Percentiles rank a stretch among this genome's conserved stretches.
Conservation (phyloP, 805 yeast species). For the Candida adriatica region DNA sequence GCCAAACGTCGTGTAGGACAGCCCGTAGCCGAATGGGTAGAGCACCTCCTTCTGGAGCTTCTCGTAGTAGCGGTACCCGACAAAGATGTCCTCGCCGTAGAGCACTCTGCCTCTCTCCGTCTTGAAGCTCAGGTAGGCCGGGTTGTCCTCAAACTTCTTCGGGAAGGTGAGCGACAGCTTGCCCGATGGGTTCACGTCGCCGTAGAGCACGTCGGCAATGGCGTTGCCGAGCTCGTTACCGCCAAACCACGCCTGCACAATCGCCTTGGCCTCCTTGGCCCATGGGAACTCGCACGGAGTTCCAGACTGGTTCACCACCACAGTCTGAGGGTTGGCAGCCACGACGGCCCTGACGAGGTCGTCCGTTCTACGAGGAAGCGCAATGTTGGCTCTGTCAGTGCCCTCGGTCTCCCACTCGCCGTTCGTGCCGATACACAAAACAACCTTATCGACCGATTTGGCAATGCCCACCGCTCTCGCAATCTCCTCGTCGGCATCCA, state of each 20-base stretch:
- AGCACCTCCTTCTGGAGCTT: slow-evolving; percentile 38
- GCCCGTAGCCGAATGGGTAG: slow-evolving; percentile 59
- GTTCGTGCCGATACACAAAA: slow-evolving; percentile 45
- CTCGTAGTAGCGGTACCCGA: slow-evolving; percentile 59
- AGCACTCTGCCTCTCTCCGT: slow-evolving; percentile 45
- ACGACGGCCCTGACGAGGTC: slow-evolving; percentile 40
- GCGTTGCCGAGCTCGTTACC: slow-evolving; percentile 56
- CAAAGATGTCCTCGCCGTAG: slow-evolving; percentile 62
- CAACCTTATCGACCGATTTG: slow-evolving; percentile 43
- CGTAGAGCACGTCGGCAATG: slow-evolving; percentile 54
- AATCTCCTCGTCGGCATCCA: slow-evolving; percentile 28
- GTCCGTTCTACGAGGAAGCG: slow-evolving; percentile 43
- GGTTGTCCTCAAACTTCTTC: slow-evolving; percentile 42
- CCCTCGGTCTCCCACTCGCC: slow-evolving; percentile 60
- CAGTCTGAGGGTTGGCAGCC: slow-evolving; percentile 43
- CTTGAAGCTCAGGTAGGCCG: slow-evolving; percentile 45
- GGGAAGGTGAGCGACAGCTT: slow-evolving; percentile 54
- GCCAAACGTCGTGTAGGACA: slow-evolving; percentile 50
- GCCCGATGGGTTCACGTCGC: slow-evolving; percentile 56
- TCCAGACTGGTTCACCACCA: slow-evolving; percentile 55
- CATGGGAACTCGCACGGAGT: slow-evolving; percentile 58
- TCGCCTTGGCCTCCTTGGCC: slow-evolving; percentile 34
- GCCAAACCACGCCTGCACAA: slow-evolving; percentile 53
- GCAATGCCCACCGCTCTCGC: slow-evolving; percentile 42
- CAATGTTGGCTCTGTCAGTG: slow-evolving; percentile 45